Conservation (phyloP, 1,139 yeast genomes). For the Geotrichum histeridarum region DNA sequence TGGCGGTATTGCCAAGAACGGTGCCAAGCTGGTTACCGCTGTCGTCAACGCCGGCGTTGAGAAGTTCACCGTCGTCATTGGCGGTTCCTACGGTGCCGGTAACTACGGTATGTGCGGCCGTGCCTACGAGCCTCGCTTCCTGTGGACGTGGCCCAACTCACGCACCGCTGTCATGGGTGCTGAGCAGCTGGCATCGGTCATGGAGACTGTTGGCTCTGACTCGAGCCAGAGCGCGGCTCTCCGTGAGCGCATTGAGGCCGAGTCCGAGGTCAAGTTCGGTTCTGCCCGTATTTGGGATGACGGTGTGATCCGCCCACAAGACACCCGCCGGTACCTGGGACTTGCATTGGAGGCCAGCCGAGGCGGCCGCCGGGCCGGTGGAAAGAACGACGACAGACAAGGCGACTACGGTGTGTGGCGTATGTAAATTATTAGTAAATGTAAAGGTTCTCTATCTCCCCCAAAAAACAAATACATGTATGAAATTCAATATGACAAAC, state of each 20-base stretch:
- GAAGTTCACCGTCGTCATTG: conserved; percentile 36
- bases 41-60: conserved; percentile 38
- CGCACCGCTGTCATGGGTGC: conserved; percentile 39
- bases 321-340: conserved; percentile 35
- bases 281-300: conserved; percentile 38
- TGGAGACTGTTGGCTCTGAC: conserved; percentile 34
- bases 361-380: conserved; percentile 23
- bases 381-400: conserved; percentile 13
- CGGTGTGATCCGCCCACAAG: conserved; percentile 36
- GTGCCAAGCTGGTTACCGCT: conserved; percentile 38
- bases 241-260: conserved; percentile 33
- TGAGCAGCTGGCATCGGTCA: conserved; percentile 37
- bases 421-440: conserved; percentile 31
- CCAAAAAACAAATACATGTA: too few species aligned
- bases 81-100: conserved; percentile 39
- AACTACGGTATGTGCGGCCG: conserved; percentile 40
- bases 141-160: conserved; percentile 39
- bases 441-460: too few species aligned
- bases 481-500: too few species aligned
- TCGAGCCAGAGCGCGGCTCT: conserved; percentile 27
- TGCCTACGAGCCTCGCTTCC: conserved; percentile 37
- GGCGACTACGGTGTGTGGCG: conserved; percentile 36
- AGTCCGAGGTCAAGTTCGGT: conserved; percentile 33
- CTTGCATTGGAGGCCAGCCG: conserved; percentile 33
- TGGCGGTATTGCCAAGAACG: conserved; percentile 39